Conservation (phyloP, 352 stramenopile genomes). For the Globisporangium abappressorium region DNA sequence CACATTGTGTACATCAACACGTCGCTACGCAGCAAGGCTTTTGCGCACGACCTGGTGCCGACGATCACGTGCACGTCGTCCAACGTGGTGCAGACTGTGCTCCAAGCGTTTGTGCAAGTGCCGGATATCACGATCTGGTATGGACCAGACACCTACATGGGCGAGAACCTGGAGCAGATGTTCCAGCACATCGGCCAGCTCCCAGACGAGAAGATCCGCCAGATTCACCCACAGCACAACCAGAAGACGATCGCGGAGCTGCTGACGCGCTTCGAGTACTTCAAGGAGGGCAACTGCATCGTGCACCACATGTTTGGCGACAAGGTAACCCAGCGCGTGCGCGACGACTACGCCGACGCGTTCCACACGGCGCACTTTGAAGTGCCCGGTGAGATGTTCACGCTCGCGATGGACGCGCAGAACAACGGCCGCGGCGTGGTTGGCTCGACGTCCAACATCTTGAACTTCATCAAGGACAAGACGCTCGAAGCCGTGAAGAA, state of each 20-base stretch:
- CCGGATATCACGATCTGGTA: conserved; percentile 90
- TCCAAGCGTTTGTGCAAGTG: conserved; percentile 93
- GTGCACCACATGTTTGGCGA: conserved; percentile 98
- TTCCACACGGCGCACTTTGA: conserved; percentile 97
- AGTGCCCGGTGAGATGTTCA: conserved; percentile 99
- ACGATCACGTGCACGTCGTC: conserved; percentile 97
- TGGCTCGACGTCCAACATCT: conserved; percentile 96
- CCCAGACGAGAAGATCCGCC: conserved; percentile 75
- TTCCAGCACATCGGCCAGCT: conserved; percentile 82
- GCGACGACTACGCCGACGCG: conserved; percentile 89
- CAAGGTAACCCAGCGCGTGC: conserved; percentile 91
- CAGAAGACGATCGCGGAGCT: conserved; percentile 77
- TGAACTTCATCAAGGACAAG: conserved; percentile 97
- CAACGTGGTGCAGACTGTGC: conserved; percentile 96
- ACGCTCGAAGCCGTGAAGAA: conserved; percentile 81
- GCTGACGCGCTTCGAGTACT: conserved; percentile 91
- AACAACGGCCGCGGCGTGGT: conserved; percentile 90
- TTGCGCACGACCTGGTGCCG: conserved; percentile 90
- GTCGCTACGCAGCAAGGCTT: conserved; percentile 95
- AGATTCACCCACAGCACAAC: conserved; percentile 86
- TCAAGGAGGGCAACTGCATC: conserved; percentile 96
- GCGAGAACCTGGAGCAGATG: conserved; percentile 95
- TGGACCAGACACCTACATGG: conserved; percentile 98
- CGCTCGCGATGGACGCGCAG: conserved; percentile 94
- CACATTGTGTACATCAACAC: conserved; percentile 99